Percentiles rank a stretch among this genome's conserved stretches.
Evolutionary conservation across 257 asterid species (phyloP).

Genomic region (Ehretia macrophylla): DNA sequence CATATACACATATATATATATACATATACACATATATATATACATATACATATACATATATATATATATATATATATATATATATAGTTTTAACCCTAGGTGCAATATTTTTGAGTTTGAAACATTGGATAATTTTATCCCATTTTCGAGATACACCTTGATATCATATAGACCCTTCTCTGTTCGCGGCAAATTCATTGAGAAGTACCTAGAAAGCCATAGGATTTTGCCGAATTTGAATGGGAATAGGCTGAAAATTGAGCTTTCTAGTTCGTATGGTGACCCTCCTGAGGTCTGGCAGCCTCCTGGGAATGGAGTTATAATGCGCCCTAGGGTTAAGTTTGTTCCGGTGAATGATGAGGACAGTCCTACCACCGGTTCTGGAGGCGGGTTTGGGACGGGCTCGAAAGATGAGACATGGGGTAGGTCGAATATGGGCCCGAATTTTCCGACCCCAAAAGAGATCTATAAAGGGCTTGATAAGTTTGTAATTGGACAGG

Average conservation of each 20-base stretch:
- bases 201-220: too few relatives aligned
- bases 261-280: conserved; percentile 54
- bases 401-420: conserved; percentile 67
- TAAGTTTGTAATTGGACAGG: conserved; percentile 35
- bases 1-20: too few relatives aligned
- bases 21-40: too few relatives aligned
- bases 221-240: conserved; percentile 36
- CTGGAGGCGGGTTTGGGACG: conserved; percentile 59
- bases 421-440: conserved; percentile 92
- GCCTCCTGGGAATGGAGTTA: conserved; percentile 74
- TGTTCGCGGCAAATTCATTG: conserved; percentile 8
- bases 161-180: conserved; percentile 51
- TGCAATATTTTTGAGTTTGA: too few relatives aligned
- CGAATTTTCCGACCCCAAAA: conserved; percentile 83
- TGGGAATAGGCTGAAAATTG: conserved; percentile 23
- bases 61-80: too few relatives aligned
- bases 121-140: conserved; percentile 31
- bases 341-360: conserved; percentile 20
- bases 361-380: conserved; percentile 42
- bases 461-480: conserved; percentile 93
- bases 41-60: too few relatives aligned
- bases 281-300: conserved; percentile 99
- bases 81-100: too few relatives aligned
- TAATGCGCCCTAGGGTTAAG: conserved; percentile 69
- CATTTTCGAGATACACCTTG: conserved; percentile 25